Conservation (phyloP, 106 monocot genomes). For the Allium fistulosum region DNA sequence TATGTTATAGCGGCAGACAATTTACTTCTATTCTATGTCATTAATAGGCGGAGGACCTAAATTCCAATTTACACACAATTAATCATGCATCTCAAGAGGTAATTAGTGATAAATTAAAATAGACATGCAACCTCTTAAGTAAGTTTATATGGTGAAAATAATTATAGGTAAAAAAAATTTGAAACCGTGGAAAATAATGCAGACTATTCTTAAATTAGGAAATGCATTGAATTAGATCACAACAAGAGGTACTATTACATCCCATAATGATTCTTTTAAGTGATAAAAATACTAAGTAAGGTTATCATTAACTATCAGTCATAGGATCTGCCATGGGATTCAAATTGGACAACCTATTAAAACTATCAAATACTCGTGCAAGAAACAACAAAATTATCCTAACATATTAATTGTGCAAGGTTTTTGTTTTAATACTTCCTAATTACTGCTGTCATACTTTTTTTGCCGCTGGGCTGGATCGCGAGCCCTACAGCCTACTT, state of each 20-base stretch:
- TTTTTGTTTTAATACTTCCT: constrained; percentile 4
- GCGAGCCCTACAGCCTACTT: no score
- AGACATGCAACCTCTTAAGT: neutral
- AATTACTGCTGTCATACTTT: no score
- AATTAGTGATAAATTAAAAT: no score
- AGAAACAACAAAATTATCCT: constrained; percentile 92
- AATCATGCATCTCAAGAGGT: constrained; percentile 90
- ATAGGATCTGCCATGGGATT: constrained; percentile 97
- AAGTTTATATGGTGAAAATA: constrained; percentile 8
- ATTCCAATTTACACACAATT: constrained; percentile 66
- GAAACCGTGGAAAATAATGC: constrained; percentile 94
- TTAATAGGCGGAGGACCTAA: constrained; percentile 71
- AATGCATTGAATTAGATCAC: constrained; percentile 97
- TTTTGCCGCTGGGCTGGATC: no score
- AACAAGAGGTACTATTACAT: constrained; percentile 48
- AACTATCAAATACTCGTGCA: constrained; percentile 90
- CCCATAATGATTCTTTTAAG: neutral
- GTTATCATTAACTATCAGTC: constrained; percentile 11
- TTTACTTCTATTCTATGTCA: neutral
- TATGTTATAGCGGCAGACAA: neutral
- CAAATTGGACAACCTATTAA: constrained; percentile 83
- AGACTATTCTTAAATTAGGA: constrained; percentile 96
- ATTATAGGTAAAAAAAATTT: constrained; percentile 72
- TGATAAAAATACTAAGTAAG: neutral
- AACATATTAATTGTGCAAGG: constrained; percentile 99